Evolutionary conservation across 2,329 filamentous ascomycete species (phyloP), one percentile per base, ranked within the genome.

Genomic region (Cladophialophora psammophila): DNA sequence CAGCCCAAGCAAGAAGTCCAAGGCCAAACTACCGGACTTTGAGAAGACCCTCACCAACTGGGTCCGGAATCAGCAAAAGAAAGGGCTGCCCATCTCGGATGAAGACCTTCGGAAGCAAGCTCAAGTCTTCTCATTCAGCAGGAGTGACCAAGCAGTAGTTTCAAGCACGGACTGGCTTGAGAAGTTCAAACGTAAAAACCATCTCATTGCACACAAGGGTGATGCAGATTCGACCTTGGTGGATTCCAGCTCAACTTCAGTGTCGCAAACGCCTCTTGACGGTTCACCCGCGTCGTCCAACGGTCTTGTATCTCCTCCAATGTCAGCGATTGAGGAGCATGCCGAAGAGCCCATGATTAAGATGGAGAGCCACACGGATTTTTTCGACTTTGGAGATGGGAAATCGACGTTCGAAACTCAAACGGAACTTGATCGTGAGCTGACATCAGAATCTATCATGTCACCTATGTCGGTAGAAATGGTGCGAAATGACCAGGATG

Each of bases 161-260:
- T 72, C 92, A 71, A 95, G 87, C 72, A 83, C 87, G 35, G 89
- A 85, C 72, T 97, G 94, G 94, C 85, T 98, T 38, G 93, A 97
- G 75, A 96, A 95, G 77, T 98, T 98, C 83, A 97, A 97, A 82
- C 88, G 93, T 76, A 97, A 94, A 81, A 90, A 96, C 77, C 88
- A 86, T 70, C 75, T 90, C 10, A 78, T 83, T 72, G 83, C 79
- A n/a, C 86, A 85, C 31, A 85, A 86, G 63, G 80, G 86, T 69
- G 86, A 84, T 69, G 83, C 78, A 38, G 82, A 67, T 40, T 63
- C 63, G 20, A 67, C 61, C 13, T 48, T 68, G 18, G 48, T 66
- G 42, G 68, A 83, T 50, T 87, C 86, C 18, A 85, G 84, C 3
- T 79, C 81, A 32, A 76, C 87, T 34, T 88, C 86, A 18, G 83